Conservation (phyloP, 805 yeast genomes). For the Candida tammaniensis region DNA sequence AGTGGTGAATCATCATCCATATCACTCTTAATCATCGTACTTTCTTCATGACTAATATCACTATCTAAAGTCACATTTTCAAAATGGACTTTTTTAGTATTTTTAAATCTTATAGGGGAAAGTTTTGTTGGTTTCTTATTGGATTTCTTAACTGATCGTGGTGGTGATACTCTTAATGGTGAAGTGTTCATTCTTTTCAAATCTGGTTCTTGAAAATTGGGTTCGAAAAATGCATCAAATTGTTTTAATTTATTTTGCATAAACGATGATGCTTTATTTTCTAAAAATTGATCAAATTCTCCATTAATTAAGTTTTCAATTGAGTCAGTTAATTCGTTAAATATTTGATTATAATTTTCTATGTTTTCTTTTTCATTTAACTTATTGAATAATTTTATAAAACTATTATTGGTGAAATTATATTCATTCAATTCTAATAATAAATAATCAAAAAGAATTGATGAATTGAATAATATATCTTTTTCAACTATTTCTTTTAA, state of each 20-base stretch:
- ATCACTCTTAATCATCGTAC: conserved; percentile 19
- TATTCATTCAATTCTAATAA: conserved; percentile 20
- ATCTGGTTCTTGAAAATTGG: background rate
- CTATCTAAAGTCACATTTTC: conserved; percentile 27
- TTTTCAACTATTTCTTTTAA: conserved; percentile 49
- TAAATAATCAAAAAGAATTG: conserved; percentile 52
- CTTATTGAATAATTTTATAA: conserved; percentile 5
- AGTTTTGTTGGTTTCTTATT: conserved; percentile 12
- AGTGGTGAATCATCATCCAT: conserved; percentile 29
- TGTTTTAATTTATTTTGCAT: conserved; percentile 21
- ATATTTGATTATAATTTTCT: background rate
- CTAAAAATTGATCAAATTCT: conserved; percentile 35
- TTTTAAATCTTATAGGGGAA: conserved; percentile 10
- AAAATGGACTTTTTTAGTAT: conserved; percentile 46
- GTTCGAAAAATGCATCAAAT: conserved; percentile 5
- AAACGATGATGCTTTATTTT: conserved; percentile 25
- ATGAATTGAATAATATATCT: conserved; percentile 54
- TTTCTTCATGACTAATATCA: conserved; percentile 27
- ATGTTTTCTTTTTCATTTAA: conserved; percentile 5
- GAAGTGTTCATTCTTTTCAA: conserved; percentile 9
- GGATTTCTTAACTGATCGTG: conserved; percentile 18
- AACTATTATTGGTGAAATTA: conserved; percentile 3
- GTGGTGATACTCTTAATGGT: conserved; percentile 25
- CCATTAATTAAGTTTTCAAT: conserved; percentile 26
- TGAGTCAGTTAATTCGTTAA: background rate